A percentile compares a stretch with the other conserved stretches of the same genome.
phyloP scores from a whole-genome alignment of 768 basidiomycete genomes.

The Neoboletus subvelutipes region DNA sequence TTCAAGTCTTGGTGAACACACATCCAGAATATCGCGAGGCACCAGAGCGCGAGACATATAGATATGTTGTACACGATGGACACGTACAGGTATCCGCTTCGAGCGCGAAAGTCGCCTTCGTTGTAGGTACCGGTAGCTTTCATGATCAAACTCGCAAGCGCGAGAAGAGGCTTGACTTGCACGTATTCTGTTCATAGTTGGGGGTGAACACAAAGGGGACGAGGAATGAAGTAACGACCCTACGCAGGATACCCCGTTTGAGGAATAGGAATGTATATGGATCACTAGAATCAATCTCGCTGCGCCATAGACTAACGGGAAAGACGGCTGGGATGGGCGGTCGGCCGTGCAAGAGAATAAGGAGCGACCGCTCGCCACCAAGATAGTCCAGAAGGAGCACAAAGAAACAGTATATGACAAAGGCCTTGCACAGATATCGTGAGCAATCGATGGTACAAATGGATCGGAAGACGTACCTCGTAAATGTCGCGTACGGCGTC shows the following conservation, averaged over 20 bases:
- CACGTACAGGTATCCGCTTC: slow-evolving; percentile 90
- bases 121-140: slow-evolving; percentile 86
- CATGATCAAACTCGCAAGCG: slow-evolving; percentile 77
- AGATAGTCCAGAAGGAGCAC: slow-evolving; percentile 77
- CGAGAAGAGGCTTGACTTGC: slow-evolving; percentile 90
- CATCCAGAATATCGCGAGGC: slow-evolving; percentile 96
- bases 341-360: slow-evolving; percentile 90
- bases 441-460: neutral
- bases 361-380: slow-evolving; percentile 90
- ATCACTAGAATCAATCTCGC: slow-evolving; percentile 90
- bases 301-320: slow-evolving; percentile 78
- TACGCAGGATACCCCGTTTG: slow-evolving; percentile 94
- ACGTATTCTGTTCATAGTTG: slow-evolving; percentile 77
- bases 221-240: slow-evolving; percentile 12
- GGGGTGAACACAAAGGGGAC: neutral
- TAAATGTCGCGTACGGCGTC: slow-evolving; percentile 95
- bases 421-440: slow-evolving; percentile 52
- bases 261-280: slow-evolving; percentile 92
- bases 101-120: slow-evolving; percentile 82
- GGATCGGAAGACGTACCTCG: slow-evolving; percentile 57
- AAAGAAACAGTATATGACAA: slow-evolving; percentile 94
- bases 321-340: slow-evolving; percentile 86
- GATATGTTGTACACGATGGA: slow-evolving; percentile 82
- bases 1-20: slow-evolving; percentile 86
- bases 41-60: slow-evolving; percentile 81